Conservation (phyloP, 768 basidiomycete genomes). For the Phaeotremella fagi region DNA sequence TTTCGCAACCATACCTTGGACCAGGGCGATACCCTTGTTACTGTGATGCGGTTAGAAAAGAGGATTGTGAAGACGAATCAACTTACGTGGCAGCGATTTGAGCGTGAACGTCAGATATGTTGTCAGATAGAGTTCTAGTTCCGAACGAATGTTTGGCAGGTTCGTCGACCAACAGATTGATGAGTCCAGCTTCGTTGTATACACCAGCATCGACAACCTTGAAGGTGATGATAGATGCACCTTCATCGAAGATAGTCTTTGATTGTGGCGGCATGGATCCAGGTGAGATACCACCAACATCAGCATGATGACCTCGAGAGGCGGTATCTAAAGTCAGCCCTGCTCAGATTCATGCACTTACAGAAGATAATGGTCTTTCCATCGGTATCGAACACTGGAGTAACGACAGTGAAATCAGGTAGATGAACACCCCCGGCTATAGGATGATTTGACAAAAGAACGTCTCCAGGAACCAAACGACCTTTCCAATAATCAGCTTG, state of each 20-base stretch:
- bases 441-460: slow-evolving; percentile 66
- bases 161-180: slow-evolving; percentile 68
- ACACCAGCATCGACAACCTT: slow-evolving; percentile 77
- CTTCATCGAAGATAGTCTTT: slow-evolving; percentile 87
- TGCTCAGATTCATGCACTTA: neutral
- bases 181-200: slow-evolving; percentile 67
- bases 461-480: slow-evolving; percentile 78
- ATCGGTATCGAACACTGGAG: slow-evolving; percentile 68
- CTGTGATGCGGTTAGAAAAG: slow-evolving; percentile 54
- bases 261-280: slow-evolving; percentile 90
- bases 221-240: slow-evolving; percentile 82
- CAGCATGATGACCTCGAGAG: slow-evolving; percentile 86
- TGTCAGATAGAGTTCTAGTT: slow-evolving; percentile 53
- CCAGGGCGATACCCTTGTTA: slow-evolving; percentile 80
- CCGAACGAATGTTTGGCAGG: slow-evolving; percentile 16
- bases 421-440: slow-evolving; percentile 54
- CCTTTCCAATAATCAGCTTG: slow-evolving; percentile 47
- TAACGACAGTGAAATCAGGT: slow-evolving; percentile 86
- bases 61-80: slow-evolving; percentile 37
- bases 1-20: slow-evolving; percentile 78
- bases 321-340: slow-evolving; percentile 63
- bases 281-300: slow-evolving; percentile 77
- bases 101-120: slow-evolving; percentile 58
- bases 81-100: slow-evolving; percentile 25
- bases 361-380: slow-evolving; percentile 50